Percentiles rank a stretch among this genome's conserved stretches.
phyloP scores from a whole-genome alignment of 208 protist species.

The Phytomonas sp. region DNA sequence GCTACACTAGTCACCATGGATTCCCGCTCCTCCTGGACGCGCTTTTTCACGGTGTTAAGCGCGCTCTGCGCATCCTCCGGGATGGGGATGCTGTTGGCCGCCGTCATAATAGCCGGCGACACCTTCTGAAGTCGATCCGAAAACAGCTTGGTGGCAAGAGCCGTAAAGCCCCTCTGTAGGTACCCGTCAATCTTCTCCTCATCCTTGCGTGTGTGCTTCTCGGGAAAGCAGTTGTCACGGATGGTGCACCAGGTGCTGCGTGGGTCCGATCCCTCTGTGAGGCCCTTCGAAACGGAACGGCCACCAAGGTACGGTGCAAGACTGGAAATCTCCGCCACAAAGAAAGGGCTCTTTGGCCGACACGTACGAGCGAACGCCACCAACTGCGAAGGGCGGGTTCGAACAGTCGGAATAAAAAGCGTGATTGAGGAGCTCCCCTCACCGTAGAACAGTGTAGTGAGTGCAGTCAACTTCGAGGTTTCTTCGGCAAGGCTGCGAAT shows the following conservation, averaged over 20 bases:
- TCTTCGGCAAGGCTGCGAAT: conserved; percentile 85
- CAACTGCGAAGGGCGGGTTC: conserved; percentile 65
- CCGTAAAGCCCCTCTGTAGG: conserved; percentile 70
- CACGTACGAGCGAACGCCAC: conserved; percentile 84
- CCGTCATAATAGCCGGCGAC: conserved; percentile 61
- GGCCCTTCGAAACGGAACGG: conserved; percentile 43
- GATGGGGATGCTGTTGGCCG: conserved; percentile 64
- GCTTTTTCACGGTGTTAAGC: conserved; percentile 22
- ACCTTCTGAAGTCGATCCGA: conserved; percentile 78
- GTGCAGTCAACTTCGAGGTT: conserved; percentile 66
- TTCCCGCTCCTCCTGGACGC: conserved; percentile 33
- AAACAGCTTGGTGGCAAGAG: conserved; percentile 84
- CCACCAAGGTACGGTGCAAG: conserved; percentile 67
- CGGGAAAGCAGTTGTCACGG: conserved; percentile 64
- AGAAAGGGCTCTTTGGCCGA: conserved; percentile 87
- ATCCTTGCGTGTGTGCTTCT: conserved; percentile 38
- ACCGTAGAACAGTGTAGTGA: conserved; percentile 83
- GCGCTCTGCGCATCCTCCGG: conserved; percentile 35
- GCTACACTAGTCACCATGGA: conserved; percentile 64
- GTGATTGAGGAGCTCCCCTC: conserved; percentile 86
- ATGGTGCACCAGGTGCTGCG: conserved; percentile 65
- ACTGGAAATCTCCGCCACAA: conserved; percentile 73
- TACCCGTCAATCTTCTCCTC: conserved; percentile 69
- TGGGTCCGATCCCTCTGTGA: conserved; percentile 53
- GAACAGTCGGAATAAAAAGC: conserved; percentile 76